These are phyloP conservation scores for Aspergillus taichungensis DNA, from an alignment of 495 filamentous ascomycete genomes.

Conservation along the genomic window DNA sequence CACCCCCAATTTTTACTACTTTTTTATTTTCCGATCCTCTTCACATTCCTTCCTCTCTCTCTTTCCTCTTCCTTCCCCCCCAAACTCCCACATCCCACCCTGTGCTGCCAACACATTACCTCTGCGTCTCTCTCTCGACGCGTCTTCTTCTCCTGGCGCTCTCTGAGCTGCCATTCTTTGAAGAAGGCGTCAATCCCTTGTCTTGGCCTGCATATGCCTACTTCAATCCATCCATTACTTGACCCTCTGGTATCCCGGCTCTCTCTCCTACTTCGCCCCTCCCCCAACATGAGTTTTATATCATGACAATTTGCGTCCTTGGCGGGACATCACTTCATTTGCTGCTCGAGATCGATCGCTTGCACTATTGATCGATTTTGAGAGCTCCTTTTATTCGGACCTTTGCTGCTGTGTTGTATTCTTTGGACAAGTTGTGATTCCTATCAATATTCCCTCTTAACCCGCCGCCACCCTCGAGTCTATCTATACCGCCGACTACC, in stretches of 20 bases:
- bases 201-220: constrained; percentile 17
- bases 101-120: constrained; percentile 19
- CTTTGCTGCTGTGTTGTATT: constrained; percentile 4
- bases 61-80: not conserved
- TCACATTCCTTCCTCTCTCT: constrained; percentile 14
- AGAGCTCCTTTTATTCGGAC: constrained; percentile 15
- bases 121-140: constrained; percentile 18
- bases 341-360: constrained; percentile 25
- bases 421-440: constrained; percentile 2
- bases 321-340: constrained; percentile 21
- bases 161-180: constrained; percentile 27
- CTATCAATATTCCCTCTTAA: not conserved
- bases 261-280: constrained; percentile 10
- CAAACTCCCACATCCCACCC: constrained; percentile 4
- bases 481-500: not conserved
- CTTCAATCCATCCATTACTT: constrained; percentile 2
- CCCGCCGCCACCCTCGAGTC: constrained; percentile 7
- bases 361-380: constrained; percentile 25
- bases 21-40: constrained; percentile 17
- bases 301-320: constrained; percentile 37
- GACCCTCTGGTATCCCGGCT: constrained; percentile 19
- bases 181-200: constrained; percentile 19
- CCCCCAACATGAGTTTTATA: constrained; percentile 33
- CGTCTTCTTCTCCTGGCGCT: constrained; percentile 25
- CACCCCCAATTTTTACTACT: constrained; percentile 14